Conservation (phyloP, 2,329 filamentous ascomycete genomes). For the Colletotrichum higginsianum region DNA sequence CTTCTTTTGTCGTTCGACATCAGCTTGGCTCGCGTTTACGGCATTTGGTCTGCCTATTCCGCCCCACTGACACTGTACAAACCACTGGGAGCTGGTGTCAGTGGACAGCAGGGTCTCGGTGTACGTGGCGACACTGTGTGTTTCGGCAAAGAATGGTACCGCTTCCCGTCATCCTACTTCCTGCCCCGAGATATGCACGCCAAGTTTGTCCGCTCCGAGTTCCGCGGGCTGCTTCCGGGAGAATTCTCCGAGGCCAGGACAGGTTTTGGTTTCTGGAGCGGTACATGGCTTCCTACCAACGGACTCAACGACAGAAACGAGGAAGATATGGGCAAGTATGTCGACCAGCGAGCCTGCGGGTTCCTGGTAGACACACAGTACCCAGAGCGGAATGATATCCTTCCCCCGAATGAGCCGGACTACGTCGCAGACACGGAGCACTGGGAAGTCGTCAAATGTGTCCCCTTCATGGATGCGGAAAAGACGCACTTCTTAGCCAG, state of each 20-base stretch:
- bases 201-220: constrained; percentile 93
- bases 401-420: constrained; percentile 82
- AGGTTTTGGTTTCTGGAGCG: constrained; percentile 81
- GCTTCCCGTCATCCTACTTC: constrained; percentile 94
- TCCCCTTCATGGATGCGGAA: constrained; percentile 84
- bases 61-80: constrained; percentile 82
- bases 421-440: constrained; percentile 80
- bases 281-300: constrained; percentile 84
- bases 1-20: constrained; percentile 76
- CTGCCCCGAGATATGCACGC: constrained; percentile 86
- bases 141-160: constrained; percentile 98
- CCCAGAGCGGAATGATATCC: constrained; percentile 63
- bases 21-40: constrained; percentile 80
- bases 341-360: constrained; percentile 80
- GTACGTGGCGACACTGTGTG: constrained; percentile 81
- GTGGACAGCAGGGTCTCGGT: constrained; percentile 64
- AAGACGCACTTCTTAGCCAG: constrained; percentile 82
- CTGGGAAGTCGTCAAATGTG: constrained; percentile 85
- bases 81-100: constrained; percentile 71
- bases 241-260: constrained; percentile 84
- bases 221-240: constrained; percentile 88
- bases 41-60: constrained; percentile 85
- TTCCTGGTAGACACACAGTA: constrained; percentile 93
- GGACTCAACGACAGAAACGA: constrained; percentile 95
- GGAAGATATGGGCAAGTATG: constrained; percentile 91